Percentiles rank a stretch among this genome's conserved stretches.
These are phyloP conservation scores for Myxozyma mucilagina DNA, from an alignment of 805 yeast genomes.

Conservation along the genomic window DNA sequence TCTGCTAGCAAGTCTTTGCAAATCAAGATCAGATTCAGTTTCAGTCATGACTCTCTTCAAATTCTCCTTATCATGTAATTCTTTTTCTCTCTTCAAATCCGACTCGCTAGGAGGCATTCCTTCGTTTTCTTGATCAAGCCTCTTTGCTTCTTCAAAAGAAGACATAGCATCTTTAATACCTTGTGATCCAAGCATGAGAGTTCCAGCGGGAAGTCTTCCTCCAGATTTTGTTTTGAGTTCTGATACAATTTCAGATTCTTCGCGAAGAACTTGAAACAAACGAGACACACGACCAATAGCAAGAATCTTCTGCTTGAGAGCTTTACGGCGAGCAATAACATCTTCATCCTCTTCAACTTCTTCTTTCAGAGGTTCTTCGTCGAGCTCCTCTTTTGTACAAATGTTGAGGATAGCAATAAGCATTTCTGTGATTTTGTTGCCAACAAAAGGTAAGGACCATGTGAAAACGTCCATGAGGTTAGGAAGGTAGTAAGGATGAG, in stretches of 20 bases:
- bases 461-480: conserved; percentile 96
- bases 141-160: conserved; percentile 79
- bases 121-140: conserved; percentile 80
- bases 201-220: conserved; percentile 87
- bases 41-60: conserved; percentile 26
- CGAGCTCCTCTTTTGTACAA: conserved; percentile 93
- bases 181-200: conserved; percentile 77
- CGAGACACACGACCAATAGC: conserved; percentile 96
- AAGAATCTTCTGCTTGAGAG: conserved; percentile 79
- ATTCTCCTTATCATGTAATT: conserved; percentile 47
- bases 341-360: conserved; percentile 9
- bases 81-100: conserved; percentile 51
- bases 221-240: conserved; percentile 65
- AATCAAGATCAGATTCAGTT: conserved; percentile 22
- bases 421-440: conserved; percentile 92
- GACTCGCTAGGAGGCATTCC: conserved; percentile 79
- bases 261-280: conserved; percentile 84
- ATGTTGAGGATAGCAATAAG: conserved; percentile 84
- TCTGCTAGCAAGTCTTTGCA: conserved; percentile 26
- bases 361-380: conserved; percentile 44
- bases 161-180: conserved; percentile 68
- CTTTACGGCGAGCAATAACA: conserved; percentile 40
- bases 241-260: conserved; percentile 82
- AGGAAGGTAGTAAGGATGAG: conserved; percentile 97
- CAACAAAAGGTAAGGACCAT: conserved; percentile 97